A percentile compares a stretch with the other conserved stretches of the same genome.
These are phyloP conservation scores for Cyclostephanos invisitatus DNA, from an alignment of 108 stramenopile species.

Conservation along the genomic window DNA sequence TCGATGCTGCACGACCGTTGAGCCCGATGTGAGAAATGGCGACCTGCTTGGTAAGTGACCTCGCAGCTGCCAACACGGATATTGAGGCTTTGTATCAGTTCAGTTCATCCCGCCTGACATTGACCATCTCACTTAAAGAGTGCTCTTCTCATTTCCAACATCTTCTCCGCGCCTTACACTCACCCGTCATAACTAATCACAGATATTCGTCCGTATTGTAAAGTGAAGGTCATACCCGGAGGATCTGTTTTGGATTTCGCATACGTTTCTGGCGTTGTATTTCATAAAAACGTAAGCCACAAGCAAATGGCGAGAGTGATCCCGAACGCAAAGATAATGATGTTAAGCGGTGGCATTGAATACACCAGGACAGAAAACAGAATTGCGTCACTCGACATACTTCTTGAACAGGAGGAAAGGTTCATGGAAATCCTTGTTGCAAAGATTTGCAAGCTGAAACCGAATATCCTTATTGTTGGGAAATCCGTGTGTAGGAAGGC, in stretches of 20 bases:
- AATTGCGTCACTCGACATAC: constrained; percentile 87
- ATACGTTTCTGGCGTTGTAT: constrained; percentile 89
- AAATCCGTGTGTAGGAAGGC: constrained; percentile 84
- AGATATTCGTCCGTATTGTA: constrained; percentile 54
- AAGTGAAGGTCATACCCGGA: constrained; percentile 86
- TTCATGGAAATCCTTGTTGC: constrained; percentile 93
- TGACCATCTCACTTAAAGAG: not conserved
- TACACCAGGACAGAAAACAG: constrained; percentile 87
- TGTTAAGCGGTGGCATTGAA: constrained; percentile 91
- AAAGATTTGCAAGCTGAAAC: constrained; percentile 88
- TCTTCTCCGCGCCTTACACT: not conserved
- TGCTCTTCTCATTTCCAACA: not conserved
- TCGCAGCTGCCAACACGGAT: constrained; percentile 52
- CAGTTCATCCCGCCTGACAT: not conserved
- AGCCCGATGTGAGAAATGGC: constrained; percentile 87
- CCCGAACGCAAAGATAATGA: constrained; percentile 86
- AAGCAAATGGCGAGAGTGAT: constrained; percentile 83
- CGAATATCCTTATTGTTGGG: constrained; percentile 88
- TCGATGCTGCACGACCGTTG: constrained; percentile 81
- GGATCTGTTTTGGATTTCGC: constrained; percentile 76
- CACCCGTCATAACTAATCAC: not conserved
- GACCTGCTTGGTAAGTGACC: constrained; percentile 63
- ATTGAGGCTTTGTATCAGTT: constrained; percentile 44
- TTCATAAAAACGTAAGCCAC: constrained; percentile 90
- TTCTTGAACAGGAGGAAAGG: constrained; percentile 93